Base-by-base conservation (phyloP, 495 filamentous ascomycete species). In the Penicillium paradoxum region DNA sequence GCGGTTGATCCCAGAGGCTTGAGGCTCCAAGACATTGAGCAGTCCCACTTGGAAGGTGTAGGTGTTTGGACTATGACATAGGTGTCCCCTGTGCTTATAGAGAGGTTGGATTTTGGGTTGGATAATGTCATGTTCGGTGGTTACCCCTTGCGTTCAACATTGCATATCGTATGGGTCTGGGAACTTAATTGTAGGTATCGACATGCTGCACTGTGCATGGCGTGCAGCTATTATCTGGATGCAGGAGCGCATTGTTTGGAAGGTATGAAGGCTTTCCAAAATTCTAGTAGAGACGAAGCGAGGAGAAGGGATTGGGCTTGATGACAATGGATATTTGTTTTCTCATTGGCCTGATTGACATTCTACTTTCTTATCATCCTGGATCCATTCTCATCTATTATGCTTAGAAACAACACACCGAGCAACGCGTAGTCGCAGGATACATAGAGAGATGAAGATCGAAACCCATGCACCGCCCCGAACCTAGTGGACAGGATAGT, bases 181-280 rank as follows among this genome's bases (percentile, higher is more conserved):
- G 32, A 59, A 51, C 52, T 55, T 47, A 47, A 51, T 55, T 49
- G 15, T 44, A 30, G 24, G 41, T 55, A 49, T 27, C 32, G 38
- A 36, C 51, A 42, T 33, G 36, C 56, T 46, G 56, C 42, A 47
- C 29, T 21, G 39, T 59, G 56, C 56, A 59, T 59, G 56, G 56
- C 47, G 41, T 45, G 51, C 50, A 54, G 51, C 21, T 27, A 27
- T 27, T 27, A 25, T 19, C 25, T 38, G 36, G 19, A 14, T 21
- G 18, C 33, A 42, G 15, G 37, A 8, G 15, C 7, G 45, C 24
- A 2, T 38, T 10, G 34, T 29, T 38, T 29, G 33, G 43, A 36
- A 21, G 15, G 22, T 8, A 32, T 19, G 18, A 17, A n/a, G 47
- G 14, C 19, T 24, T 41, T 8, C 6, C 25, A 14, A 17, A 11